Evolutionary conservation across 2,329 filamentous ascomycete species (phyloP).

Genomic region (Apiospora hydei): DNA sequence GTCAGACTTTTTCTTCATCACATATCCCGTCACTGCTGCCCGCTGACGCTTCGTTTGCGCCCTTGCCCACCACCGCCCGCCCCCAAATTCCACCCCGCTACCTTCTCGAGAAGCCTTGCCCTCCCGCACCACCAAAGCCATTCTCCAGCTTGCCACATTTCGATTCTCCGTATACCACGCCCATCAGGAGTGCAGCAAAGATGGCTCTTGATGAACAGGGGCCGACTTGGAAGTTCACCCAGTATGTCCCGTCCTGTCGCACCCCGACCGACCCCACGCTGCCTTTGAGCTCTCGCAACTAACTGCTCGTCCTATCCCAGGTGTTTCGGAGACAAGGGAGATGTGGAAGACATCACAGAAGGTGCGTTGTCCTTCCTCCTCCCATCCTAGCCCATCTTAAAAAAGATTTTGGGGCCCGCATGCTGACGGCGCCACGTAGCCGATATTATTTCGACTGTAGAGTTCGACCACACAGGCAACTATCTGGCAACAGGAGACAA

Average conservation of each 20-base stretch:
- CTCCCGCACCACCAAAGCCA: conserved; percentile 14
- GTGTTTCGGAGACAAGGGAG: conserved; percentile 99
- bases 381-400: conserved; percentile 31
- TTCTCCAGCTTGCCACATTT: conserved; percentile 13
- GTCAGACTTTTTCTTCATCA: conserved; percentile 20
- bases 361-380: conserved; percentile 56
- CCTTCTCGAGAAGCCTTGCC: conserved; percentile 20
- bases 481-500: conserved; percentile 92
- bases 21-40: conserved; percentile 8
- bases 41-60: conserved; percentile 19
- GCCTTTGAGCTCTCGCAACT: not conserved
- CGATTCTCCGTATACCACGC: conserved; percentile 8
- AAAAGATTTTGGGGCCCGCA: conserved; percentile 24
- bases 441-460: conserved; percentile 90
- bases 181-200: conserved; percentile 17
- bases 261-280: conserved; percentile 4
- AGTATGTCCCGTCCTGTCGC: conserved; percentile 10
- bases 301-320: conserved; percentile 52
- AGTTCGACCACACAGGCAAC: conserved; percentile 90
- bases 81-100: conserved; percentile 20
- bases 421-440: conserved; percentile 56
- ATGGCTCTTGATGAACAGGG: conserved; percentile 22
- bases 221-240: conserved; percentile 24
- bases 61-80: conserved; percentile 17
- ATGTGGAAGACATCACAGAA: conserved; percentile 99